Base-by-base conservation (phyloP, 371 early-diverging fungal genomes). In the Mucor indicus region DNA sequence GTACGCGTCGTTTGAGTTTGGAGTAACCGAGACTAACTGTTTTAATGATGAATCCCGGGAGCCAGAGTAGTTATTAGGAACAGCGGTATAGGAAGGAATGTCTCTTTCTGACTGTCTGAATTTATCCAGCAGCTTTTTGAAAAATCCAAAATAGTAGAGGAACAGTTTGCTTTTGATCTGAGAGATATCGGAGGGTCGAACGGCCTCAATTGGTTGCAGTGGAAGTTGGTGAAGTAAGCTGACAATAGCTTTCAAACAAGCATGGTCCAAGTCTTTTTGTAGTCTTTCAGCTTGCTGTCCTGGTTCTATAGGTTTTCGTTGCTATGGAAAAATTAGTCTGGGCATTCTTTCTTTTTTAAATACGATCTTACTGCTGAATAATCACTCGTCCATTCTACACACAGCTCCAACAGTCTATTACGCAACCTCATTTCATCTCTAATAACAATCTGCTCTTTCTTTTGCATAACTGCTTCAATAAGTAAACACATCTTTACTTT, bases 371-470 rank as follows among this genome's bases (percentile, higher is more conserved):
- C 81, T 65, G 70, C 35, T 5, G 73, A 57, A 53, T 82, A 83
- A 58, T 90, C 92, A 12, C 86, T 86, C 13, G 89, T 90, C 96
- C 94, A 95, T 54, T 88, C 88, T 22, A 89, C 80, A 58, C 88
- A 72, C 19, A 77, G 79, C 53, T 88, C 90, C 17, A 93, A 65
- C 47, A 94, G 57, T 46, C 78, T 79, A 57, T 93, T 93, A 32
- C 95, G 77, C 39, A 94, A 64, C 7, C 79, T 75, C 59, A 92
- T 89, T 24, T 92, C 94, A 44, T 91, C 86, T 20, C 88, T 73
- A 25, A 94, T 65, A 23, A 84, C 77, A 53, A 93, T 81, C 31
- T 87, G 76, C 27, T 91, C 85, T 60, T 85, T 85, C 43, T 92
- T 92, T 39, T 64, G 75, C 77, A 93, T 79, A 42, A 93, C 64